Evolutionary conservation across 495 filamentous ascomycete species (phyloP), one percentile per base, ranked within the genome.

Genomic region (Xylaria longipes): DNA sequence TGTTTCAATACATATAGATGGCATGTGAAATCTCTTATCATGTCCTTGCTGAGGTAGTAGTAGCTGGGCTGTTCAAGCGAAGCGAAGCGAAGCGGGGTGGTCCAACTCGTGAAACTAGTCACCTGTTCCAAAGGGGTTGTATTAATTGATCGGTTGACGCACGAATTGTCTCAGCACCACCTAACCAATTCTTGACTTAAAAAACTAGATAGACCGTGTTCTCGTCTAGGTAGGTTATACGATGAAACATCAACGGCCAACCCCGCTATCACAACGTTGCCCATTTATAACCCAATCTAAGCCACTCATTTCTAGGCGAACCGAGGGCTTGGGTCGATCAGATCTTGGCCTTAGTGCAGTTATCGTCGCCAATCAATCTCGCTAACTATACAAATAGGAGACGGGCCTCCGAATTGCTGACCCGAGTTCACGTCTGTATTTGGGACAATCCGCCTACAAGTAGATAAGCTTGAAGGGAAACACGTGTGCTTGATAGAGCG

Each of bases 261-360:
- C 45, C 60, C 60, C 60, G 60, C 43, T 25, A 27, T 63, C 60
- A 43, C 35, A 29, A 17, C 35, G 35, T 63, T 22, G 60, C 60
- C 57, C 29, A 29, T 43, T 17, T 22, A 63, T 43, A 63, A 27
- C 39, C 6, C 60, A 43, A 14, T 27, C 60, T 63, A 29, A 29
- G 27, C 35, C 37, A 41, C 37, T 17, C 35, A 43, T 43, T 29
- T 27, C 60, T 63, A 37, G 37, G 60, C 37, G 37, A 63, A 63
- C 60, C 60, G 60, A 63, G 37, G 14, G 60, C 22, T 63, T 17
- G 60, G 60, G 60, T 63, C 60, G 35, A 63, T 63, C 60, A 63
- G 37, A 63, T 41, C 60, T 63, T 12, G n/a, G n/a, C 15, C 37
- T 7, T 29, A 29, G 37, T 41, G 14, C 29, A 27, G 22, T 15